Evolutionary conservation across 345 rosid genomes (phyloP), one percentile per base, ranked within the genome.

Genomic region (Iberis pinnata): DNA sequence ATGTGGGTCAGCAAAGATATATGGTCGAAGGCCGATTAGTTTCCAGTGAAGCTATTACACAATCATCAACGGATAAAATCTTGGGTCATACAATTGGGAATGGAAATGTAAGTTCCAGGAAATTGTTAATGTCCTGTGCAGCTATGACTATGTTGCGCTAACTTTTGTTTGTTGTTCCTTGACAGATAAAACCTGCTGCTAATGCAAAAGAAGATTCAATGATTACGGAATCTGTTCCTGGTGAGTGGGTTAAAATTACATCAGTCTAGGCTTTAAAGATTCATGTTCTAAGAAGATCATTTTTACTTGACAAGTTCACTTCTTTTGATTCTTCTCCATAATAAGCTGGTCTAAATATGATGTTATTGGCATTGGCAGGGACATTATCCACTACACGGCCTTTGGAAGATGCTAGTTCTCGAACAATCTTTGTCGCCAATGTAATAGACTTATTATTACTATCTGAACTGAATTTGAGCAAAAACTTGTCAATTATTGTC

Each of bases 381-480:
- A 33, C 81, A 39, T 57, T 40, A 45, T 51, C 87, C 12, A 56
- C 78, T 70, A 74, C 45, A 57, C 95, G 73, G 25, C 82, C 93
- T 40, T 43, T 70, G 57, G 95, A 86, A 72, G 95, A 86, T 74
- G 77, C 83, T 67, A 87, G 85, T 65, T 79, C 87, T 64, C 88
- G 97, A 56, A 82, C 97, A 32, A 78, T 88, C 67, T 88, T 86
- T 68, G 81, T 88, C 16, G 86, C 80, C 77, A 93, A 93, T 76
- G 99, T 88, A 82, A 75, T 57, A 37, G n/a, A n/a, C n/a, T n/a
- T n/a, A 38, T 60, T 46, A 20, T 29, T 47, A 39, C 40, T 24
- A 17, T 54, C 2, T 61, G 10, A 14, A 26, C 38, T 20, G 22
- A 8, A 53, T 46, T 16, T 35, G 36, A 26, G 18, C 38, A 10